Conservation (phyloP, 164 flowering plant genomes). For the Malania oleifera region DNA sequence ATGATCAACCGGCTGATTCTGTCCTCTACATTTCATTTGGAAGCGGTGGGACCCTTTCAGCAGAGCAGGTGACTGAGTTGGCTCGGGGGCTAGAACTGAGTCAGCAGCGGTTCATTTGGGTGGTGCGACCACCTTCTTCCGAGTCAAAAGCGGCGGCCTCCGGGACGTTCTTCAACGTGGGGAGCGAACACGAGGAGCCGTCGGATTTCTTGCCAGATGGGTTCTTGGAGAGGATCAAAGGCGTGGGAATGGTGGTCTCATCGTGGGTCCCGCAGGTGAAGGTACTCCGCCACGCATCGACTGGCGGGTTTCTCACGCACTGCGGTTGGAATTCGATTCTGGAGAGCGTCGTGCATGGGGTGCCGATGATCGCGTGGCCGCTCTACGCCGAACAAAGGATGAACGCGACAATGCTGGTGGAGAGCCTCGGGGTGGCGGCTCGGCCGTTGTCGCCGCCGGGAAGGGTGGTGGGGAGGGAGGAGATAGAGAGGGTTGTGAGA, state of each 20-base stretch:
- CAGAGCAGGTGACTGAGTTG: constrained; percentile 33
- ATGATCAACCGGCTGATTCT: constrained; percentile 34
- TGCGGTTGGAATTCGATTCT: constrained; percentile 54
- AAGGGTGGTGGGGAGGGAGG: constrained; percentile 29
- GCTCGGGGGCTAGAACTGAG: constrained; percentile 52
- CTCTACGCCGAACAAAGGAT: constrained; percentile 42
- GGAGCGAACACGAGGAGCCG: constrained; percentile 12
- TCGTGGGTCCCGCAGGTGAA: constrained; percentile 41
- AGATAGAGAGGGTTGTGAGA: constrained; percentile 32
- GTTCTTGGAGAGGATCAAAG: constrained; percentile 23
- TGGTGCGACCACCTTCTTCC: constrained; percentile 31
- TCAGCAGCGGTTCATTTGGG: constrained; percentile 41
- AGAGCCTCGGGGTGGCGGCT: constrained; percentile 33
- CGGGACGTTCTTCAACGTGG: constrained; percentile 16
- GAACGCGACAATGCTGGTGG: constrained; percentile 35
- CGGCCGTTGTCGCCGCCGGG: constrained; percentile 11
- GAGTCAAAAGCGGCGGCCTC: neutral
- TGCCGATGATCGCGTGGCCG: constrained; percentile 56
- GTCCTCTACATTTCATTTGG: constrained; percentile 46
- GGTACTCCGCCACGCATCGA: constrained; percentile 29
- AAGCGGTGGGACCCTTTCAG: constrained; percentile 41
- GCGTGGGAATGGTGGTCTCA: constrained; percentile 25
- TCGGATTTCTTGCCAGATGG: constrained; percentile 30
- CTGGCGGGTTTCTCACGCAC: constrained; percentile 37
- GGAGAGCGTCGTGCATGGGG: constrained; percentile 37